A percentile compares a stretch with the other conserved stretches of the same genome.
phyloP scores from a whole-genome alignment of 2,329 filamentous ascomycete species.

The Trichophyton schoenleinii region DNA sequence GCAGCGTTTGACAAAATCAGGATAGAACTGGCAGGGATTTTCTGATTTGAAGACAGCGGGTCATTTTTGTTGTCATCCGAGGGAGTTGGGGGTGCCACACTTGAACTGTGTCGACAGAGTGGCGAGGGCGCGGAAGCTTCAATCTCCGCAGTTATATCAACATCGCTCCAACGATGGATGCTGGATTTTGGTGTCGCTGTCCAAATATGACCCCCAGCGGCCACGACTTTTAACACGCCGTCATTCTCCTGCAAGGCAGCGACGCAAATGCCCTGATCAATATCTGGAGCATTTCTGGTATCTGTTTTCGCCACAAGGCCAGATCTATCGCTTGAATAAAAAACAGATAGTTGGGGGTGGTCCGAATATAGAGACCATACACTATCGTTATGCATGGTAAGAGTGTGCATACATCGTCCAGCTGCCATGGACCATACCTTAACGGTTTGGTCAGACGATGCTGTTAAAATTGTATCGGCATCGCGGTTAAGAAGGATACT shows the following conservation, averaged over 20 bases:
- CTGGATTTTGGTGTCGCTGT: conserved; percentile 81
- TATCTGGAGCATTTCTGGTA: conserved; percentile 58
- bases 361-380: conserved; percentile 93
- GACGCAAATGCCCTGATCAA: conserved; percentile 80
- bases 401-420: conserved; percentile 90
- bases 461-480: conserved; percentile 83
- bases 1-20: conserved; percentile 76
- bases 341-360: conserved; percentile 70
- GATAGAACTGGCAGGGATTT: conserved; percentile 65
- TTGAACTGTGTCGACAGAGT: conserved; percentile 39
- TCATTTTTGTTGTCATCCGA: conserved; percentile 11
- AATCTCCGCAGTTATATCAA: conserved; percentile 64
- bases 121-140: conserved; percentile 44
- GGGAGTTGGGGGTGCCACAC: conserved; percentile 24
- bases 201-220: conserved; percentile 68
- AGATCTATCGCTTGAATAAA: conserved; percentile 89
- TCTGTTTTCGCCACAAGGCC: conserved; percentile 96
- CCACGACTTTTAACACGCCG: conserved; percentile 46
- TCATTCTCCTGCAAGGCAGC: conserved; percentile 89
- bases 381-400: conserved; percentile 98
- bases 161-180: conserved; percentile 80
- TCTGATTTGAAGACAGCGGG: conserved; percentile 22
- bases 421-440: conserved; percentile 96
- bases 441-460: conserved; percentile 90
- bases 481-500: conserved; percentile 80